A percentile compares a stretch with the other conserved stretches of the same genome.
Evolutionary conservation across 441 rosid genomes (phyloP).

Genomic region (Populus tomentosa): DNA sequence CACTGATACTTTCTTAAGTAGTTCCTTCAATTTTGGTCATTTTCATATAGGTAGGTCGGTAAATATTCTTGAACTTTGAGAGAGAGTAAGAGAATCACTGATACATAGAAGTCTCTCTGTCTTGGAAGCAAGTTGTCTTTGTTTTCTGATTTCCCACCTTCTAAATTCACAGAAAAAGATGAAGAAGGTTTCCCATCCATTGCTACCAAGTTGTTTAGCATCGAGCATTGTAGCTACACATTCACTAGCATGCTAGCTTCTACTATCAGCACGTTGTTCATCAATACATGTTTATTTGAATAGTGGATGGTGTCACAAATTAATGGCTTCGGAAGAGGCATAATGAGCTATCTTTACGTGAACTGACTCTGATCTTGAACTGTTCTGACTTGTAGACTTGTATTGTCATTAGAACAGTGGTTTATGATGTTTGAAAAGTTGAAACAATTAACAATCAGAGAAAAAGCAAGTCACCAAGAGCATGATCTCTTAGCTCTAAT

Average conservation of each 20-base stretch:
- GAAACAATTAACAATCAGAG: too few species aligned
- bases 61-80: neutral
- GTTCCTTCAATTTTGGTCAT: too few species aligned
- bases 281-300: neutral
- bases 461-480: neutral
- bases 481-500: neutral
- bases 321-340: too few species aligned
- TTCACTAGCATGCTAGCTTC: neutral
- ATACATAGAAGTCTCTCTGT: too few species aligned
- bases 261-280: neutral
- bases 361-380: too few species aligned
- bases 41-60: too few species aligned
- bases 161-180: too few species aligned
- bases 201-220: neutral
- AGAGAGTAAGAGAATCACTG: neutral
- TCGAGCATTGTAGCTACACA: neutral
- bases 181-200: neutral
- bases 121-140: neutral
- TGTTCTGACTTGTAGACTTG: too few species aligned
- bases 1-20: too few species aligned
- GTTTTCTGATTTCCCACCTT: neutral
- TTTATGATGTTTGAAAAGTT: too few species aligned
- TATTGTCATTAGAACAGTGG: too few species aligned
- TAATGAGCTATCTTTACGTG: too few species aligned
- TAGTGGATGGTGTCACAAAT: neutral